These are phyloP conservation scores for Aspergillus heteromorphus DNA, from an alignment of 495 filamentous ascomycete genomes.

Conservation along the genomic window DNA sequence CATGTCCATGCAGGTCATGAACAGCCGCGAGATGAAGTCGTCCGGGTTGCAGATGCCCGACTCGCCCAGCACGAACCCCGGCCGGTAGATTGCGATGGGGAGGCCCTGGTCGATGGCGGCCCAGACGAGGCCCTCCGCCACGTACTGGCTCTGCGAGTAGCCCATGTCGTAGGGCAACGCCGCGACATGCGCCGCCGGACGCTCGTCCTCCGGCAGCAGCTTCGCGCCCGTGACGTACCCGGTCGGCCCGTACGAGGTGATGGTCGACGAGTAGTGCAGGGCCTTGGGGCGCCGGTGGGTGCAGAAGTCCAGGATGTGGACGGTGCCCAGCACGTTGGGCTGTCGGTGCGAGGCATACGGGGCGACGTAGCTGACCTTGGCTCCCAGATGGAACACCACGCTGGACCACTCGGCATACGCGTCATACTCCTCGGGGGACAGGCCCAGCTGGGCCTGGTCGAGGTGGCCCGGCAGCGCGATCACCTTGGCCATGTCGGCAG, in stretches of 20 bases:
- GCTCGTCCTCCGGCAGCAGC: slow-evolving; percentile 1
- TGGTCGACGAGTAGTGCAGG: slow-evolving; percentile 10
- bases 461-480: slow-evolving; percentile 6
- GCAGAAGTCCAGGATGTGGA: slow-evolving; percentile 3
- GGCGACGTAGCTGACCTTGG: slow-evolving; percentile 7
- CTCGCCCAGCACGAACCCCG: background rate
- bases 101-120: background rate
- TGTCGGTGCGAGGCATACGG: slow-evolving; percentile 5
- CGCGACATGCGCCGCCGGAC: background rate
- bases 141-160: slow-evolving; percentile 8
- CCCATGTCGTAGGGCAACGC: slow-evolving; percentile 6
- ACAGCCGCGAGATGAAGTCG: slow-evolving; percentile 13
- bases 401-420: slow-evolving; percentile 2
- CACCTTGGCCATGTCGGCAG: slow-evolving; percentile 1
- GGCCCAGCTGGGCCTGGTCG: background rate
- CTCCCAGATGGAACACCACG: slow-evolving; percentile 12
- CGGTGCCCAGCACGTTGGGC: slow-evolving; percentile 4
- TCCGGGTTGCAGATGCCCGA: slow-evolving; percentile 13
- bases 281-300: slow-evolving; percentile 6
- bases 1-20: slow-evolving; percentile 3
- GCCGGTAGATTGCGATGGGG: slow-evolving; percentile 1
- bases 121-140: slow-evolving; percentile 3
- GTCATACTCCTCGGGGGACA: background rate
- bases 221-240: background rate
- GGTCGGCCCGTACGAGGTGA: slow-evolving; percentile 3